Base-by-base conservation (phyloP, 1,284 basidiomycete species). In the Leccinum pallidistipes region DNA sequence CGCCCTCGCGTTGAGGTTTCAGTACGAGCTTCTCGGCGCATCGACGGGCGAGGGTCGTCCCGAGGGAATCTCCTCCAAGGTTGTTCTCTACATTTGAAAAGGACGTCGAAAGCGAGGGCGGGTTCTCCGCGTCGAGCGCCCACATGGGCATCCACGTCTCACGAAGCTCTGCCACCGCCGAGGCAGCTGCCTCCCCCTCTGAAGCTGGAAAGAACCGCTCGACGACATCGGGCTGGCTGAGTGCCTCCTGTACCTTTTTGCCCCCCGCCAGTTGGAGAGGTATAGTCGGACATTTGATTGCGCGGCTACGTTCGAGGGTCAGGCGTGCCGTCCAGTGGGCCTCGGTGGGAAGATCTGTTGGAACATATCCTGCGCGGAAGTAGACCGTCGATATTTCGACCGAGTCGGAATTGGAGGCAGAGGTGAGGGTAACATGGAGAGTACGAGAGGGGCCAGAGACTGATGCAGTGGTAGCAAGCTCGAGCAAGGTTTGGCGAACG, bases 231-330 rank as follows among this genome's bases (percentile, higher is more conserved):
- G 86, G 85, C 38, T 87, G 84, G 2, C 90, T 86, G 14, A 99
- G 82, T 0, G 92, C 92, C 71, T 98, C 90, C 76, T 98, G 97
- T 0, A 99, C 88, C 74, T 98, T 98, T 80, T 99, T 99, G 1
- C 92, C 90, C 0, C 97, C 97, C 0, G 95, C 94, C 3, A 99
- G 86, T 71, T 99, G 97, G 4, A 98, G 83, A 1, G 92, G 88
- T 66, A 98, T 86, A 1, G 87, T 87, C 0, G 97, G 97, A 70
- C 96, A 99, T 69, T 98, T 97, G 80, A 97, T 95, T 0, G 97
- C 94, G 40, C 75, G 78, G 14, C 90, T 91, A 31, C 85, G 80
- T 72, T 98, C 95, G 27, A 98, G 81, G 14, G 85, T 75, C 67
- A 91, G 83, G 3, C 96, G 87, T 2, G 87, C 90, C 3, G 78